Percentiles rank a stretch among this genome's conserved stretches.
Conservation (phyloP, 495 filamentous ascomycete genomes). For the Talaromyces liani region DNA sequence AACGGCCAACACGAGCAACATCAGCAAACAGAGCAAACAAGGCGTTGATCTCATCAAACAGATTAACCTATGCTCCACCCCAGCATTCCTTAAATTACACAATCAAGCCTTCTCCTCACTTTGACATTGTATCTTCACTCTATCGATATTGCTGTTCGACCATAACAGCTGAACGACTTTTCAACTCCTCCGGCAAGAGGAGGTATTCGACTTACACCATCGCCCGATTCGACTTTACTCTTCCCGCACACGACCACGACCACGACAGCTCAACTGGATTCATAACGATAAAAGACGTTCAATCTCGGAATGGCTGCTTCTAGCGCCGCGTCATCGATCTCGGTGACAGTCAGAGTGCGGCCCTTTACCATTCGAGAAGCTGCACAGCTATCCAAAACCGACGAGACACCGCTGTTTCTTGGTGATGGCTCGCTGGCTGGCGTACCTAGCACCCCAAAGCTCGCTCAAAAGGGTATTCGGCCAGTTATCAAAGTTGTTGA, state of each 20-base stretch:
- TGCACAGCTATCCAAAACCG: constrained; percentile 61
- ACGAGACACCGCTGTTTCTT: constrained; percentile 86
- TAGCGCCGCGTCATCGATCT: constrained; percentile 64
- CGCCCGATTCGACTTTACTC: neutral
- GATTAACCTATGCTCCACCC: neutral
- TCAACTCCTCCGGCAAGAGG: neutral
- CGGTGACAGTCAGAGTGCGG: constrained; percentile 73
- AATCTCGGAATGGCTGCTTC: constrained; percentile 40
- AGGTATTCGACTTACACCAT: neutral
- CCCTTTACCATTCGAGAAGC: constrained; percentile 74
- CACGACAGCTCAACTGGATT: neutral
- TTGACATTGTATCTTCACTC: neutral
- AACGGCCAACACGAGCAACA: neutral
- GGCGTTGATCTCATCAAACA: neutral
- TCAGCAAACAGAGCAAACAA: constrained; percentile 4
- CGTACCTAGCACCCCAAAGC: constrained; percentile 68
- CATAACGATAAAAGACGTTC: neutral
- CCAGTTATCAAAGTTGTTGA: constrained; percentile 95
- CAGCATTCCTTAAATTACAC: neutral
- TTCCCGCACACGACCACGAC: neutral
- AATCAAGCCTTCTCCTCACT: neutral
- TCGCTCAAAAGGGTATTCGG: constrained; percentile 78
- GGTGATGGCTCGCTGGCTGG: constrained; percentile 89
- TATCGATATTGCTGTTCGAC: neutral
- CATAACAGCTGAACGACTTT: neutral